Base-by-base conservation (phyloP, 768 basidiomycete species). In the Pholiota conissans region DNA sequence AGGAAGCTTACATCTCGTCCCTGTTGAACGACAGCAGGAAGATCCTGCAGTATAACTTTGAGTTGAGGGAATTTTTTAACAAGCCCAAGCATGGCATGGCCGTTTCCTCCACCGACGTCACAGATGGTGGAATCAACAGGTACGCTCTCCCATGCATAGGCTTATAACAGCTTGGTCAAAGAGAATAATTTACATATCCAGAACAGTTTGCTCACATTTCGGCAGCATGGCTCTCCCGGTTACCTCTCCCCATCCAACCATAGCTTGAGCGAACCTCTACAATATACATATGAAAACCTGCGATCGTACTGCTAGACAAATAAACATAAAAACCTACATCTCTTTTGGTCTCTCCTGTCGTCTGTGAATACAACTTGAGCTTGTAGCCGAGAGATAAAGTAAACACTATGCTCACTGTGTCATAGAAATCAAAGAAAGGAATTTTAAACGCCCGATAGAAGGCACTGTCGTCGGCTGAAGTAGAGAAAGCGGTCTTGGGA, bases 31-130 rank as follows among this genome's bases (percentile, higher is more conserved):
- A 68, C 65, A 1, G 60, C 57, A 1, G 70, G 71, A 5, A 71
- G 59, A 55, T 79, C 79, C 55, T 79, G 77, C 14, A 78, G 62
- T 26, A 73, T 64, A n/a, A 77, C 50, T 37, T 69, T 65, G 4
- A 79, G 61, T 14, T 71, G 65, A 0, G 78, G 73, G 55, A 70
- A 70, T 2, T 58, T 62, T 56, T 72, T 73, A 1, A 67, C 56
- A 2, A 81, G 66, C 9, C 60, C 57, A 39, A 79, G 65, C 1
- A 71, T 64, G 16, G 71, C 62, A 42, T 69, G 63, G 1, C 79
- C 79, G 40, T 73, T 67, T 5, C 74, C 73, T 10, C 39, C 40
- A 29, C 52, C 52, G 14, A 79, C 67, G 62, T 79, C 78, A 49
- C 75, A 75, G 22, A 79, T 65, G 3, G 65, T 62, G 3, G 72